Base-by-base conservation (phyloP, 148 eudicot genomes). In the Rhododendron griersonianum region DNA sequence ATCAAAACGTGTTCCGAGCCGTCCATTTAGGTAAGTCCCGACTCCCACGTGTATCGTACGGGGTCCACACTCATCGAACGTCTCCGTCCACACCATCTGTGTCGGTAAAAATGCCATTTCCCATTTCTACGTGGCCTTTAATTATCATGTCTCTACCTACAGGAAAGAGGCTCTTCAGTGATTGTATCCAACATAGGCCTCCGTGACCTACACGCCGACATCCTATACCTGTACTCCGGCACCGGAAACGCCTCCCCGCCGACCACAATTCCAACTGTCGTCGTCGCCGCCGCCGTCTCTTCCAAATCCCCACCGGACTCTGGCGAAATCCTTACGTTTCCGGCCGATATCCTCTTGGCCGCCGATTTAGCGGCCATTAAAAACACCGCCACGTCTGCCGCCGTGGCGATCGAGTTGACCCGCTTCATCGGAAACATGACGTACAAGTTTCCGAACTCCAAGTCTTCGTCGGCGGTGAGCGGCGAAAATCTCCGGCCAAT, bases 371-470 rank as follows among this genome's bases (percentile, higher is more conserved):
- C 87, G 23, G 87, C 83, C 83, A 88, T 63, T 11, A 86, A 63
- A 30, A 88, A 55, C 50, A 35, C 89, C 0, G 89, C 89, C 74
- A 88, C 83, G 44, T 91, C 93, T 0, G 89, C 87, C 3, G 89
- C 88, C n/a, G 90, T 91, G 45, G 87, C 86, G 3, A 88, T 44
- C 0, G 93, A 91, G 9, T 87, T 91, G 47, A 87, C 74, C 19
- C 91, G 87, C 82, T 75, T 88, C 90, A 91, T 91, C 51, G 93
- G 93, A 71, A 91, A 85, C 89, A 91, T 89, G 51, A 90, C 78
- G 61, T 91, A 91, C 14, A 91, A 51, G 48, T 88, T 88, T 1
- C 93, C 93, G 6, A 84, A 81, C 76, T 89, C 91, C 82, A 91
- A 73, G 19, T 91, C 91, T 51, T 88, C 91, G 69, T 91, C 91